Conservation (phyloP, 495 filamentous ascomycete species). For the Xylaria bambusicola region DNA sequence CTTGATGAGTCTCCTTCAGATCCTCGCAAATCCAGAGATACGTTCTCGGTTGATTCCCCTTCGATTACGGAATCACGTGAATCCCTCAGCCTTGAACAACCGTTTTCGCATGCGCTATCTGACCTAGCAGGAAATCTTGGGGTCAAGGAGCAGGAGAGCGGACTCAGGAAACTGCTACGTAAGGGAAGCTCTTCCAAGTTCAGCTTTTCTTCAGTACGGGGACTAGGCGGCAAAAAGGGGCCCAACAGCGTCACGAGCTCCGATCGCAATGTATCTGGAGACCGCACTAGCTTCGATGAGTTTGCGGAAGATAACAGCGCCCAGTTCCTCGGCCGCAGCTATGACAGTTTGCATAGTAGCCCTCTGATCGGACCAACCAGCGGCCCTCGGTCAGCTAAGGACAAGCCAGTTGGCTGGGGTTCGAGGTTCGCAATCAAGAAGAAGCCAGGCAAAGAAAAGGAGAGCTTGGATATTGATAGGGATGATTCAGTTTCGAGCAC, state of each 20-base stretch:
- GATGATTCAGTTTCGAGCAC: constrained; percentile 23
- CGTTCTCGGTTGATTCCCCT: constrained; percentile 55
- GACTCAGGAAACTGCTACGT: constrained; percentile 72
- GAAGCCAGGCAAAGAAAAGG: constrained; percentile 48
- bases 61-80: constrained; percentile 72
- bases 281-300: constrained; percentile 52
- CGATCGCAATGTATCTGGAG: constrained; percentile 43
- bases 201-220: constrained; percentile 61
- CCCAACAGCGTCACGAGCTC: constrained; percentile 48
- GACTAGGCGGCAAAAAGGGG: constrained; percentile 65
- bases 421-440: constrained; percentile 50
- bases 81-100: constrained; percentile 63
- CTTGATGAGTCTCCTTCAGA: constrained; percentile 60
- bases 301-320: constrained; percentile 39
- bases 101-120: constrained; percentile 65
- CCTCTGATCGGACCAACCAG: constrained; percentile 41
- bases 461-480: constrained; percentile 50
- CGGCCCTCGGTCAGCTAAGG: constrained; percentile 35
- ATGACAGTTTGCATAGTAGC: constrained; percentile 46
- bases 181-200: constrained; percentile 82
- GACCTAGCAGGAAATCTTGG: constrained; percentile 54
- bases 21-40: constrained; percentile 60
- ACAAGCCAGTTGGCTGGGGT: constrained; percentile 44
- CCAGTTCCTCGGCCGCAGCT: constrained; percentile 39
- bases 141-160: constrained; percentile 50